Evolutionary conservation across 2,329 filamentous ascomycete genomes (phyloP), one percentile per base, ranked within the genome.

Genomic region (Trichoderma pleuroti): DNA sequence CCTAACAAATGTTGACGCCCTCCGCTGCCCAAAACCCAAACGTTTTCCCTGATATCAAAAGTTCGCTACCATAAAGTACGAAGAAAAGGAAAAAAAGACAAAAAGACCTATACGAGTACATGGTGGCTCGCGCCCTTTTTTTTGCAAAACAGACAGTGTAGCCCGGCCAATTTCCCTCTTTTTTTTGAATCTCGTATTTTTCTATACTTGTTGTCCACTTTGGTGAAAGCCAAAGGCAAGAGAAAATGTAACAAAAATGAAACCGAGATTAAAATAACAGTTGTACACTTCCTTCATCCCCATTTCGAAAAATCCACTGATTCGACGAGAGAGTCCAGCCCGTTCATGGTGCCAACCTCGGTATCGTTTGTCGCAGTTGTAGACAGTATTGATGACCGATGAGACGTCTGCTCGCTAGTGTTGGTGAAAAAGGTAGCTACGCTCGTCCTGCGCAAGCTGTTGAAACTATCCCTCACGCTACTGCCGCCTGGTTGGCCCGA

Each of bases 381-480:
- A n/a, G 81, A 83, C 7, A 89, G 78, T 73, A 86, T 82, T n/a
- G 86, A 89, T 7, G 86, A 88, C 54, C 88, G 83, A 71, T 90
- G 87, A 66, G 87, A 89, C 11, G 79, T 82, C 73, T 85, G 83
- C 73, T 90, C 87, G 76, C 84, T 88, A 6, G 84, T 84, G 71
- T 81, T 86, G 2, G 86, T 86, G 74, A 90, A 87, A 76, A 91
- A 91, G 2, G 88, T 91, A 6, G 88, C 88, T 3, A 91, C 88
- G 39, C 88, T 90, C n/a, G 88, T 86, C 71, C 89, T 83, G 64
- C 88, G 84, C 49, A 91, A 81, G 74, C 86, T 89, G 74, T 81
- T 88, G 70, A 90, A 84, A 75, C 88, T 90, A 74, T 91, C 88
- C 16, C 89, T 84, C 62, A 90, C 83, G 24, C 84, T 86, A 74